Percentiles rank a stretch among this genome's conserved stretches.
phyloP scores from a whole-genome alignment of 2,329 filamentous ascomycete genomes.

The Aspergillus puulaauensis region DNA sequence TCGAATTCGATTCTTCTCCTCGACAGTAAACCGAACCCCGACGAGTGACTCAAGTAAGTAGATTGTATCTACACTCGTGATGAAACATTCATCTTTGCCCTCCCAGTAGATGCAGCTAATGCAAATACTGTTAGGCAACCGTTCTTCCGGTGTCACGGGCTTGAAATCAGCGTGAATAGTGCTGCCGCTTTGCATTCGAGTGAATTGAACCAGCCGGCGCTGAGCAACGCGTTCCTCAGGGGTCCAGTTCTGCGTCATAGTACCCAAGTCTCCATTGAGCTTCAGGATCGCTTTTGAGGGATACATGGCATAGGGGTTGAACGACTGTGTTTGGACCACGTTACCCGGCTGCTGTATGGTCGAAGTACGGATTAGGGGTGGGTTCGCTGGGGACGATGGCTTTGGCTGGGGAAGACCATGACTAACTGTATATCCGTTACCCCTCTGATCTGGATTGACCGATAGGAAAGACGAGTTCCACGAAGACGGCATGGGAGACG shows the following conservation, averaged over 20 bases:
- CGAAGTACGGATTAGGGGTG: constrained; percentile 66
- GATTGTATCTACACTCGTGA: constrained; percentile 97
- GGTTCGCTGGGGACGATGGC: constrained; percentile 52
- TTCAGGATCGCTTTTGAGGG: constrained; percentile 82
- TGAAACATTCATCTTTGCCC: constrained; percentile 84
- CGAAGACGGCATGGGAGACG: constrained; percentile 47
- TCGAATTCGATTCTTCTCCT: constrained; percentile 97
- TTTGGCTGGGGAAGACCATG: constrained; percentile 38
- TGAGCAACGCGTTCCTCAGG: constrained; percentile 76
- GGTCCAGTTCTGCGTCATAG: constrained; percentile 82
- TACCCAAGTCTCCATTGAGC: constrained; percentile 78
- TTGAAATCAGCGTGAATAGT: constrained; percentile 79
- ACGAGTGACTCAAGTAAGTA: constrained; percentile 90
- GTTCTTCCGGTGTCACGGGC: constrained; percentile 74
- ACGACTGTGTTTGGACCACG: constrained; percentile 51
- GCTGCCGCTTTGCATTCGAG: constrained; percentile 75
- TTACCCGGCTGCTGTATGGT: constrained; percentile 59
- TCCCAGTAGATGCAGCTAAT: constrained; percentile 98
- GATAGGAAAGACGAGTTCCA: constrained; percentile 52
- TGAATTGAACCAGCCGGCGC: constrained; percentile 85
- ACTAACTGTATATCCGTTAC: constrained; percentile 42
- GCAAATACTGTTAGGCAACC: constrained; percentile 80
- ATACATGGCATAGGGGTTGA: constrained; percentile 79
- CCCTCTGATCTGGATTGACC: constrained; percentile 45
- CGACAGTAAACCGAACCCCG: constrained; percentile 82